Conservation (phyloP, 2,329 filamentous ascomycete genomes). For the Colletotrichum tamarilloi region DNA sequence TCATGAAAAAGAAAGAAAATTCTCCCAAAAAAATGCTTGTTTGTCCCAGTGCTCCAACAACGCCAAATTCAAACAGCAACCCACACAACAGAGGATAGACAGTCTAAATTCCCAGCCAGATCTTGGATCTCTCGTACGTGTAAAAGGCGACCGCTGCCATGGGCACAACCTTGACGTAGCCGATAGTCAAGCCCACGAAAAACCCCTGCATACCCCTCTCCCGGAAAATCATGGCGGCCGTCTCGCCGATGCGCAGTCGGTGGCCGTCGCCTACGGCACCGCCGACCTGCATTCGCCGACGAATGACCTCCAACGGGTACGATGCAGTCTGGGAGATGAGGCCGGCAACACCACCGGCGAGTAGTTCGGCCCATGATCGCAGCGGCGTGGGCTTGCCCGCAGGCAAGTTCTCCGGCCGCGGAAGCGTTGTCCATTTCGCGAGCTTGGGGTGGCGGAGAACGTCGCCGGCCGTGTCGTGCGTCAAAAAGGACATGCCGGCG, state of each 20-base stretch:
- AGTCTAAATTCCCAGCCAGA: constrained; percentile 70
- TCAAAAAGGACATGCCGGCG: constrained; percentile 94
- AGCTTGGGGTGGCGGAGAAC: constrained; percentile 77
- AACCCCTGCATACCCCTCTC: constrained; percentile 86
- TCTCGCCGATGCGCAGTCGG: constrained; percentile 81
- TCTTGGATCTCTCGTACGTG: constrained; percentile 74
- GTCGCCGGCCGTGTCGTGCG: constrained; percentile 91
- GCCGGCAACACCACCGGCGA: constrained; percentile 86
- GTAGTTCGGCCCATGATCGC: constrained; percentile 87
- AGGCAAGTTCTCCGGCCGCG: constrained; percentile 65
- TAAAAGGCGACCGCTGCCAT: constrained; percentile 81
- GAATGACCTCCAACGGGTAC: constrained; percentile 93
- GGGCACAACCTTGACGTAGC: constrained; percentile 93
- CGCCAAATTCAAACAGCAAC: constrained; percentile 25
- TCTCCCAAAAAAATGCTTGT: constrained; percentile 21
- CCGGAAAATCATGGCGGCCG: constrained; percentile 76
- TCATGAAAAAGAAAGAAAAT: constrained; percentile 1
- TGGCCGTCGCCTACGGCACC: constrained; percentile 93
- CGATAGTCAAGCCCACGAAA: constrained; percentile 93
- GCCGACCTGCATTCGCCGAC: constrained; percentile 94
- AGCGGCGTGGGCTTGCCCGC: constrained; percentile 76
- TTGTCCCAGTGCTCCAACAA: constrained; percentile 30
- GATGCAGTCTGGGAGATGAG: constrained; percentile 91
- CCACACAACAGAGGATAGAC: background rate
- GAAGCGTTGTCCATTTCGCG: constrained; percentile 79